A percentile compares a stretch with the other conserved stretches of the same genome.
Conservation (phyloP, 257 asterid species). For the Rhazya stricta region DNA sequence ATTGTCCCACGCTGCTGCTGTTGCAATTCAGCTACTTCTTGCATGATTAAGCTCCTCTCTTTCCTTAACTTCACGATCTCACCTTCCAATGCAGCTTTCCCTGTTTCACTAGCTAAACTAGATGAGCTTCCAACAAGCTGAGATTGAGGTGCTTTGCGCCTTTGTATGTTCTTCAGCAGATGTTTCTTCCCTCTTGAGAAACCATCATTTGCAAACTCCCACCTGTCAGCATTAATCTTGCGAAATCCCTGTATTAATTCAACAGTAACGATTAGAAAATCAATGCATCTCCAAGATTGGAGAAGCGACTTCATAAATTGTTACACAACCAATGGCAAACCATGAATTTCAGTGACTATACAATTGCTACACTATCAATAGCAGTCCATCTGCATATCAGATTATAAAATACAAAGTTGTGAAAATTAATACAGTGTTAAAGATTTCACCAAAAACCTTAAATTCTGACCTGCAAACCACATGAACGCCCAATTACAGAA, state of each 20-base stretch:
- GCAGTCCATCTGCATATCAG: conserved; percentile 15
- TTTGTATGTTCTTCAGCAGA: conserved; percentile 61
- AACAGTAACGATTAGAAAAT: conserved; percentile 7
- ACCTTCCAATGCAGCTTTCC: conserved; percentile 38
- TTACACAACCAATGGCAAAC: conserved; percentile 21
- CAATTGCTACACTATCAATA: conserved; percentile 29
- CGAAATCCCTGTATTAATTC: conserved; percentile 62
- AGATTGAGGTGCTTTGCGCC: conserved; percentile 61
- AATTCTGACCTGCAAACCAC: conserved; percentile 50
- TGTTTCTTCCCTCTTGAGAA: conserved; percentile 62
- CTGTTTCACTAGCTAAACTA: conserved; percentile 31
- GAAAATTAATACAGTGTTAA: background rate
- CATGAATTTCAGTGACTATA: conserved; percentile 23
- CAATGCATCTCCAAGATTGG: background rate
- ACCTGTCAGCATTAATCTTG: conserved; percentile 62
- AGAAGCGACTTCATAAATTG: background rate
- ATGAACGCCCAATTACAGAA: conserved; percentile 46
- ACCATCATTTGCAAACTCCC: conserved; percentile 81
- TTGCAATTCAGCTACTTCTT: conserved; percentile 62
- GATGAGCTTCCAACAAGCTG: conserved; percentile 49
- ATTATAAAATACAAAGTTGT: conserved; percentile 9
- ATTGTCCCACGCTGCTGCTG: conserved; percentile 57
- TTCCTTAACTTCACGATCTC: conserved; percentile 57
- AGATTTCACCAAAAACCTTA: conserved; percentile 31
- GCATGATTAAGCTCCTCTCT: conserved; percentile 66